phyloP scores from a whole-genome alignment of 805 yeast species.

The Priceomyces haplophilus region DNA sequence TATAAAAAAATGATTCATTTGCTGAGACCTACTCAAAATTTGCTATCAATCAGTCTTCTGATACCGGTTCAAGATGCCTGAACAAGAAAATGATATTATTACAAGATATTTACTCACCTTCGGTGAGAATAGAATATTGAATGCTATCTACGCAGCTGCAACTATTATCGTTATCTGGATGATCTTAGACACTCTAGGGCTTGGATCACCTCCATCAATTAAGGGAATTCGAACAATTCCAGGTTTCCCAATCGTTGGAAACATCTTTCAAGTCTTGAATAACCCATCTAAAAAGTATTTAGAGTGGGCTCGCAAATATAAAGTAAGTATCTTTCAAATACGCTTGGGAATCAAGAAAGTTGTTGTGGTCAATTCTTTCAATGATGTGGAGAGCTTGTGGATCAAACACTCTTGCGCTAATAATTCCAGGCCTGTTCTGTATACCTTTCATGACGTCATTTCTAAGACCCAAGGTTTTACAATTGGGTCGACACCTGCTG shows the following conservation, averaged over 20 bases:
- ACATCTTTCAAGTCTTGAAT: slow-evolving; percentile 38
- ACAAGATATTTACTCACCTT: neutral
- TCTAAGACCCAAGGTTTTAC: slow-evolving; percentile 57
- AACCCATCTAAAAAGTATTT: slow-evolving; percentile 51
- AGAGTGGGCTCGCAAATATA: slow-evolving; percentile 43
- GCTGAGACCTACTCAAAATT: neutral
- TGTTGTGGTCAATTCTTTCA: slow-evolving; percentile 65
- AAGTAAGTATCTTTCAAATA: slow-evolving; percentile 53
- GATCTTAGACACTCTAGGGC: slow-evolving; percentile 9
- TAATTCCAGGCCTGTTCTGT: slow-evolving; percentile 64
- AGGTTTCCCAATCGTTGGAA: slow-evolving; percentile 52
- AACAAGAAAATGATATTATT: neutral
- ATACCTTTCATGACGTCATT: slow-evolving; percentile 65
- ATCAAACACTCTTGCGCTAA: slow-evolving; percentile 43
- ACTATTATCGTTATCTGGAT: slow-evolving; percentile 6
- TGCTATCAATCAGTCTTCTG: neutral
- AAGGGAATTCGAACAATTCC: slow-evolving; percentile 42
- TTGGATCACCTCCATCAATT: slow-evolving; percentile 25
- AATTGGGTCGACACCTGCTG: slow-evolving; percentile 63
- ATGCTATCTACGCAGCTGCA: neutral
- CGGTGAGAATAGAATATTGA: slow-evolving; percentile 2
- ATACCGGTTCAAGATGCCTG: neutral
- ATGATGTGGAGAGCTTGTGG: slow-evolving; percentile 55
- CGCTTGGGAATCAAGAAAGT: slow-evolving; percentile 56
- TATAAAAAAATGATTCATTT: neutral